Percentiles rank a stretch among this genome's conserved stretches.
Evolutionary conservation across 2,329 filamentous ascomycete species (phyloP).

Genomic region (Apiospora aurea): DNA sequence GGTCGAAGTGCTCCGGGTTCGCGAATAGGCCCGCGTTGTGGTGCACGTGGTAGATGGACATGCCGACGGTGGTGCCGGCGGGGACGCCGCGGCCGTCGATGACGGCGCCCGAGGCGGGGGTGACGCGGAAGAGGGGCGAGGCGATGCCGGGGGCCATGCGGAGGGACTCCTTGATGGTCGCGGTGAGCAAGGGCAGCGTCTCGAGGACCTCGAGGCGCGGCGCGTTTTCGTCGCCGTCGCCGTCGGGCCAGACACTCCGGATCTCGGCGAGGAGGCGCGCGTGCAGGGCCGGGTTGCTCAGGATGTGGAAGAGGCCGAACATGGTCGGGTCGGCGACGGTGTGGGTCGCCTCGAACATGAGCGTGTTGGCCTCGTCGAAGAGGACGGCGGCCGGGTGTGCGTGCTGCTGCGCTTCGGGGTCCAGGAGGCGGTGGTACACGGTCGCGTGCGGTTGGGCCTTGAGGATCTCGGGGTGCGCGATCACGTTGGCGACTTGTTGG

Average conservation of each 20-base stretch:
- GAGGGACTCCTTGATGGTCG: constrained; percentile 26
- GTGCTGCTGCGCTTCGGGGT: constrained; percentile 30
- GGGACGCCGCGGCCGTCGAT: constrained; percentile 22
- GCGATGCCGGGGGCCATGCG: constrained; percentile 23
- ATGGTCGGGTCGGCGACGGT: constrained; percentile 22
- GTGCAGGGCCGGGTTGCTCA: constrained; percentile 14
- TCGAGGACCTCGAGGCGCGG: constrained; percentile 25
- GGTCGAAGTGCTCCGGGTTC: constrained; percentile 22
- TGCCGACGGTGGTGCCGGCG: constrained; percentile 25
- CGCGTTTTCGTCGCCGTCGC: neutral
- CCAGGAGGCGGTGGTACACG: constrained; percentile 31
- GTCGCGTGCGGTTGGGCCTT: constrained; percentile 31
- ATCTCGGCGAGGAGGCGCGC: constrained; percentile 14
- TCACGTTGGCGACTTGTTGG: constrained; percentile 2
- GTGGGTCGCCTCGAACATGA: constrained; percentile 24
- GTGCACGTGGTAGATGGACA: constrained; percentile 25
- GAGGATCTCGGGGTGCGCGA: constrained; percentile 25
- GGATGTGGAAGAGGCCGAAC: constrained; percentile 22
- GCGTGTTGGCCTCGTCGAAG: constrained; percentile 26
- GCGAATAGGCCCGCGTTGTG: constrained; percentile 16
- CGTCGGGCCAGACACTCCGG: constrained; percentile 3
- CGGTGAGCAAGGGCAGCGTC: constrained; percentile 23
- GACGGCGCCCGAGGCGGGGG: constrained; percentile 6
- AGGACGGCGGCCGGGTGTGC: constrained; percentile 38
- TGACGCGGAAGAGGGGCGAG: constrained; percentile 21